phyloP scores from a whole-genome alignment of 2,329 filamentous ascomycete genomes.

The Colletotrichum abscissum region DNA sequence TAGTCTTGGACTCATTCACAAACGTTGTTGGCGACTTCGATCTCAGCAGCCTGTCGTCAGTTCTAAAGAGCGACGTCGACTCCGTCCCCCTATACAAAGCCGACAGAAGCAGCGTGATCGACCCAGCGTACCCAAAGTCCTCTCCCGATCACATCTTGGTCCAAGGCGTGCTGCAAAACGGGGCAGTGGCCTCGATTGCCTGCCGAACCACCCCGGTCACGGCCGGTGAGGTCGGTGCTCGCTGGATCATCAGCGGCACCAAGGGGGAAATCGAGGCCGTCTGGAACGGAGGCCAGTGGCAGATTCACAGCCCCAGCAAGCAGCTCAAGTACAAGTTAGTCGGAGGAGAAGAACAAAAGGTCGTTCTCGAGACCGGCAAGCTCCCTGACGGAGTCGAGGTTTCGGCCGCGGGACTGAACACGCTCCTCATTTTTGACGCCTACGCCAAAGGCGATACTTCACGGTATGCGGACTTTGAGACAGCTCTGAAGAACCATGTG shows the following conservation, averaged over 20 bases:
- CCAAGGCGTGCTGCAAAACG: slow-evolving; percentile 45
- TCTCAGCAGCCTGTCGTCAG: slow-evolving; percentile 40
- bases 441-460: slow-evolving; percentile 38
- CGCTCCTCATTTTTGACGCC: slow-evolving; percentile 37
- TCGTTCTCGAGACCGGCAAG: slow-evolving; percentile 28
- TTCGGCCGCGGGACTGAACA: slow-evolving; percentile 34
- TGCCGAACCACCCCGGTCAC: slow-evolving; percentile 38
- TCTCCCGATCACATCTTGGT: slow-evolving; percentile 48
- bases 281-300: slow-evolving; percentile 31
- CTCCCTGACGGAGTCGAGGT: slow-evolving; percentile 26
- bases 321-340: slow-evolving; percentile 37
- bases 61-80: slow-evolving; percentile 41
- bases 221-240: slow-evolving; percentile 40
- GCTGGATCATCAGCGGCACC: slow-evolving; percentile 50
- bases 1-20: slow-evolving; percentile 47
- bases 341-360: slow-evolving; percentile 18
- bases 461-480: slow-evolving; percentile 37
- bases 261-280: slow-evolving; percentile 48
- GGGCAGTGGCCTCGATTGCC: slow-evolving; percentile 44
- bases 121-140: slow-evolving; percentile 41
- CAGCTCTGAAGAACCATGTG: slow-evolving; percentile 38
- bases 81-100: slow-evolving; percentile 38
- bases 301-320: slow-evolving; percentile 25
- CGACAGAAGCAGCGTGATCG: slow-evolving; percentile 37
- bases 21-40: slow-evolving; percentile 47